A percentile compares a stretch with the other conserved stretches of the same genome.
These are phyloP conservation scores for Pterocarpus macrocarpus DNA, from an alignment of 306 rosid genomes.

Conservation along the genomic window DNA sequence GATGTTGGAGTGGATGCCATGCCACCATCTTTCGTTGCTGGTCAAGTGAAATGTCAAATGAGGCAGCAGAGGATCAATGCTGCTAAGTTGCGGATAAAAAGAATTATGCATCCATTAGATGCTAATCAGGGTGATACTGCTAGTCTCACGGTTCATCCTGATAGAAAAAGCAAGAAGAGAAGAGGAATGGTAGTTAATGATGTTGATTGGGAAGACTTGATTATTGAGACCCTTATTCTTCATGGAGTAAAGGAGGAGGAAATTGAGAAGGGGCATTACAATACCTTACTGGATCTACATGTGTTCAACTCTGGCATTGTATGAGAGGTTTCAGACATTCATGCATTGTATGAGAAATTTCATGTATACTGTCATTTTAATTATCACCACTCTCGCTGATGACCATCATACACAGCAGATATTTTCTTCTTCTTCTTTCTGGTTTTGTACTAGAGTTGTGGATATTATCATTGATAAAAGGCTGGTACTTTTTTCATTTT, in stretches of 20 bases:
- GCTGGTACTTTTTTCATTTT: not conserved
- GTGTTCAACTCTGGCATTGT: constrained; percentile 67
- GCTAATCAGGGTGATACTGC: constrained; percentile 21
- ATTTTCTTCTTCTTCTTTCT: not conserved
- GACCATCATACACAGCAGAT: constrained; percentile 1
- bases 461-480: not conserved
- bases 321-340: constrained; percentile 24
- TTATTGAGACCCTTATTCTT: constrained; percentile 81
- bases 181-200: constrained; percentile 46
- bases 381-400: not conserved
- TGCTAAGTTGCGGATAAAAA: constrained; percentile 69
- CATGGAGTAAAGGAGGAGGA: constrained; percentile 80
- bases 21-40: constrained; percentile 78
- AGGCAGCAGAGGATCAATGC: constrained; percentile 73
- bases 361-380: constrained; percentile 2
- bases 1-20: constrained; percentile 75
- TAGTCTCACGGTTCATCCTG: not conserved
- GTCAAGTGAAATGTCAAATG: constrained; percentile 54
- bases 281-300: constrained; percentile 65
- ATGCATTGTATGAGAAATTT: constrained; percentile 39
- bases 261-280: constrained; percentile 89
- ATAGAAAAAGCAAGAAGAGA: constrained; percentile 66
- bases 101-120: constrained; percentile 61
- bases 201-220: constrained; percentile 86
- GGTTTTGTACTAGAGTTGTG: constrained; percentile 33